Evolutionary conservation across 106 monocot species (phyloP).

Genomic region (Apostasia shenzhenica): DNA sequence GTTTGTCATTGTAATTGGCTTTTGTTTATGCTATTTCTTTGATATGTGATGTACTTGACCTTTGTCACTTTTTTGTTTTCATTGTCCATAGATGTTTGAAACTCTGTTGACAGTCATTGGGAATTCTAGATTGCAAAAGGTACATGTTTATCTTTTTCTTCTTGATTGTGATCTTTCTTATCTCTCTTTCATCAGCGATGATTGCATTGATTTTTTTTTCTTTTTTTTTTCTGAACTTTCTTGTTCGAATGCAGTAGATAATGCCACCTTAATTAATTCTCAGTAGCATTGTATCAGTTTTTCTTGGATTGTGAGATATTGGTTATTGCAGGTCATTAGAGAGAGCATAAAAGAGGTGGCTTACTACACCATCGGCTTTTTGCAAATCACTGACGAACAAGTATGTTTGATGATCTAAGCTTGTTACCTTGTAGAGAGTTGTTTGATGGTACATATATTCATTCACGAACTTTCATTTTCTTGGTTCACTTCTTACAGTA

Average conservation of each 20-base stretch:
- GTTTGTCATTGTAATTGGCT: neutral
- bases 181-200: too few species aligned
- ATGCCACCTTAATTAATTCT: too few species aligned
- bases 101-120: slow-evolving; percentile 62
- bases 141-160: slow-evolving; percentile 18
- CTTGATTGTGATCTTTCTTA: neutral
- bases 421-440: neutral
- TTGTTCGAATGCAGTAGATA: too few species aligned
- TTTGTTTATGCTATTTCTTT: neutral
- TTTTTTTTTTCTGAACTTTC: too few species aligned
- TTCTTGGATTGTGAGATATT: neutral
- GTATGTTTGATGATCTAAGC: slow-evolving; percentile 28
- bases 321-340: slow-evolving; percentile 44
- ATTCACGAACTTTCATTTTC: too few species aligned
- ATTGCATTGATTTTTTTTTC: too few species aligned
- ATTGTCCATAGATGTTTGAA: slow-evolving; percentile 67
- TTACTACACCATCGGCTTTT: slow-evolving; percentile 67
- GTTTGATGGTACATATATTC: neutral
- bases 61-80: slow-evolving; percentile 13
- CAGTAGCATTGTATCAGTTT: too few species aligned
- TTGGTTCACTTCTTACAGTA: neutral
- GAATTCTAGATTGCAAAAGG: slow-evolving; percentile 58
- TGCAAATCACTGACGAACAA: slow-evolving; percentile 94
- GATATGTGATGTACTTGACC: neutral
- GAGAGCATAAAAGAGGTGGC: slow-evolving; percentile 61